Percentiles rank a stretch among this genome's conserved stretches.
Conservation (phyloP, 176 grass and related monocot species). For the Oryza glumipatula region DNA sequence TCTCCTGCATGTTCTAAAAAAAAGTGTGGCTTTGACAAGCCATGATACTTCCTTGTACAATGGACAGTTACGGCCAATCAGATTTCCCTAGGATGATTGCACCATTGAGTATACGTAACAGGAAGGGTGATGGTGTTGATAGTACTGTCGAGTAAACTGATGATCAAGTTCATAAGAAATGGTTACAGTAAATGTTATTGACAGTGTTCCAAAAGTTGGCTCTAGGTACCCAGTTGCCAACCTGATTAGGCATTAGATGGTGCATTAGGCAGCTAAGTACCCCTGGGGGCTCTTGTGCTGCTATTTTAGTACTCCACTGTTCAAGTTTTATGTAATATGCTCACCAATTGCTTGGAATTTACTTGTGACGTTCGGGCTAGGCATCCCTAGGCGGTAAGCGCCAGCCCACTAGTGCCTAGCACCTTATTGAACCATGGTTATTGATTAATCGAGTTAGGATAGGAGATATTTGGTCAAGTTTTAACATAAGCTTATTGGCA, state of each 20-base stretch:
- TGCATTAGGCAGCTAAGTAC: background rate
- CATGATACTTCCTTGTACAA: background rate
- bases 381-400: background rate
- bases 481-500: background rate
- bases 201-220: too few species aligned
- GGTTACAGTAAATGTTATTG: background rate
- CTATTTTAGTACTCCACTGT: background rate
- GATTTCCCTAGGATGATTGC: background rate
- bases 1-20: too few species aligned
- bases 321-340: background rate
- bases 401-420: background rate
- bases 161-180: background rate
- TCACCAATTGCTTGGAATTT: background rate
- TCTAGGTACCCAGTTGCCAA: too few species aligned
- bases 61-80: background rate
- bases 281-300: background rate
- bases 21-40: background rate
- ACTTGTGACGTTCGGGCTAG: background rate
- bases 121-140: background rate
- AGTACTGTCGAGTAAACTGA: background rate
- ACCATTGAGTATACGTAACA: background rate
- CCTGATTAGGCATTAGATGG: too few species aligned
- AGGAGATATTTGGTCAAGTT: background rate
- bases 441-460: background rate
- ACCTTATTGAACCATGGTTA: background rate